A percentile compares a stretch with the other conserved stretches of the same genome.
phyloP scores from a whole-genome alignment of 1,139 yeast species.

The Blastobotrys niveus region DNA sequence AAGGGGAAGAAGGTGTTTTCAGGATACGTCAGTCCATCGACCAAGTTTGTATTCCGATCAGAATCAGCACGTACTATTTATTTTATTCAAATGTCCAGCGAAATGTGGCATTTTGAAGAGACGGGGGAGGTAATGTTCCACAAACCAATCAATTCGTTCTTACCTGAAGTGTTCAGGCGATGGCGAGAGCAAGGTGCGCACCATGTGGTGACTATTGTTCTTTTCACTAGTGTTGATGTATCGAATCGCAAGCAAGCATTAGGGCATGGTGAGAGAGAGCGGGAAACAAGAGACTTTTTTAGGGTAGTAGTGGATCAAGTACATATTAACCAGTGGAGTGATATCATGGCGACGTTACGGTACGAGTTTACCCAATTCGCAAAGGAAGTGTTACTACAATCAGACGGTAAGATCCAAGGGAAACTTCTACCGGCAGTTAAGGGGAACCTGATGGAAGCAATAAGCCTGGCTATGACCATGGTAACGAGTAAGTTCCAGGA shows the following conservation, averaged over 20 bases:
- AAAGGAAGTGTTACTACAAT: conserved; percentile 58
- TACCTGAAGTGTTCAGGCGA: conserved; percentile 81
- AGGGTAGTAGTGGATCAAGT: conserved; percentile 95
- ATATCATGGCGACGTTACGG: conserved; percentile 82
- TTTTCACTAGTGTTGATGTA: conserved; percentile 80
- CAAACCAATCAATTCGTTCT: conserved; percentile 80
- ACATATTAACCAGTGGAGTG: conserved; percentile 75
- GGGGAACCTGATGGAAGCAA: conserved; percentile 82
- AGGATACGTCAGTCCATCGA: conserved; percentile 63
- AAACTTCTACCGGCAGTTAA: conserved; percentile 73
- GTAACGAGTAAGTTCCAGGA: conserved; percentile 77
- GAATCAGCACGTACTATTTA: conserved; percentile 84
- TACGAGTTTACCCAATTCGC: conserved; percentile 81
- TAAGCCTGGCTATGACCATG: conserved; percentile 74
- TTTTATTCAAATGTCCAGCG: conserved; percentile 81
- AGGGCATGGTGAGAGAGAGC: conserved; percentile 64
- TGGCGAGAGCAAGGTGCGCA: conserved; percentile 87
- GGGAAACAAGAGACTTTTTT: conserved; percentile 69
- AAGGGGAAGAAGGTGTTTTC: conserved; percentile 52
- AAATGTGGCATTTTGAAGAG: conserved; percentile 98
- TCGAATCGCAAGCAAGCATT: conserved; percentile 23
- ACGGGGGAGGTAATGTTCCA: conserved; percentile 92
- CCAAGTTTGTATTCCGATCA: conserved; percentile 79
- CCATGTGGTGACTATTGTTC: conserved; percentile 84
- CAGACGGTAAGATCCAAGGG: conserved; percentile 34